These are phyloP conservation scores for Cyberlindnera americana DNA, from an alignment of 805 yeast genomes.

Conservation along the genomic window DNA sequence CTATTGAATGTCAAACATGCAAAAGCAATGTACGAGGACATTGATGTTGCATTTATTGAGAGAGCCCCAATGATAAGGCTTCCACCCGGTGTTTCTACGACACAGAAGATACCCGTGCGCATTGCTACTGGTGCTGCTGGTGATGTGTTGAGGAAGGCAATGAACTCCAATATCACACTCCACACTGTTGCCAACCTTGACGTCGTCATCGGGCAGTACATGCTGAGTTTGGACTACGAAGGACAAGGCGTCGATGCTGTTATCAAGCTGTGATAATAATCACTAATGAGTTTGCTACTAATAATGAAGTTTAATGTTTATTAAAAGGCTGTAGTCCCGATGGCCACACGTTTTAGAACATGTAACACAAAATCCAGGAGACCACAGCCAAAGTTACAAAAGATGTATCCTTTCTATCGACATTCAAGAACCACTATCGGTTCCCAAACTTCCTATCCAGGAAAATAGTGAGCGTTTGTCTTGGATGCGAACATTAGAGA, in stretches of 20 bases:
- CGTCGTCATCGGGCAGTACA: constrained; percentile 38
- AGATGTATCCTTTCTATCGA: constrained; percentile 30
- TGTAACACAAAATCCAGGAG: background rate
- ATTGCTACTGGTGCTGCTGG: constrained; percentile 42
- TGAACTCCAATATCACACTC: constrained; percentile 47
- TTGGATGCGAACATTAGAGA: constrained; percentile 30
- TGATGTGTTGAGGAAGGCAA: constrained; percentile 45
- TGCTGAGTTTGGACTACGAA: constrained; percentile 40
- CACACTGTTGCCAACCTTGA: constrained; percentile 43
- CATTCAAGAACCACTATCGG: constrained; percentile 30
- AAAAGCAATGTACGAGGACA: constrained; percentile 45
- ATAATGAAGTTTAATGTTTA: background rate
- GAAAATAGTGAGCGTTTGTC: constrained; percentile 21
- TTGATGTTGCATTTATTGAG: constrained; percentile 42
- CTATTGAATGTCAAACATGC: constrained; percentile 41
- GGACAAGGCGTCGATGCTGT: constrained; percentile 43
- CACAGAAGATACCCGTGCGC: constrained; percentile 48
- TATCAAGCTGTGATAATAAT: constrained; percentile 29
- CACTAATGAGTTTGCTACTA: constrained; percentile 7
- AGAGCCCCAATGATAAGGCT: constrained; percentile 39
- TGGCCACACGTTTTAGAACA: no score
- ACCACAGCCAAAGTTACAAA: background rate
- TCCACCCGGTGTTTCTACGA: constrained; percentile 50
- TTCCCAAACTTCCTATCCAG: constrained; percentile 33
- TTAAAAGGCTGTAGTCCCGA: background rate